Percentiles rank a stretch among this genome's conserved stretches.
Evolutionary conservation across 306 rosid genomes (phyloP).

Genomic region (Sphenostylis stenocarpa): DNA sequence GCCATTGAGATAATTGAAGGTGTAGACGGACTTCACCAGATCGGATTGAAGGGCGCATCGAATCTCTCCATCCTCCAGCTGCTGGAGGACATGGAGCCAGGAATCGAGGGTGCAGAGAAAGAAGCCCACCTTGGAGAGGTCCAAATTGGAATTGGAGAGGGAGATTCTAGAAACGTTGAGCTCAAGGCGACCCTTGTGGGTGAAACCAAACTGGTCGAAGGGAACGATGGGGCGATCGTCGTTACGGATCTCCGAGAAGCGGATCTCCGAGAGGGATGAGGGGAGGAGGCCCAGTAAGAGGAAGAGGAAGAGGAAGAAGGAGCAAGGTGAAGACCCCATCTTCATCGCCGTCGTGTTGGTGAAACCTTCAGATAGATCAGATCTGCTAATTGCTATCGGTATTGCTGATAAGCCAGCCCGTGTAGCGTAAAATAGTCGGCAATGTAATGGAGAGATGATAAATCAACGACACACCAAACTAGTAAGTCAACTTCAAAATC

Average conservation of each 20-base stretch:
- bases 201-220: conserved; percentile 85
- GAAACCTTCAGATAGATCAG: neutral
- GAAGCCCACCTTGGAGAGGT: conserved; percentile 74
- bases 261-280: conserved; percentile 67
- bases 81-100: conserved; percentile 77
- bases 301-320: conserved; percentile 24
- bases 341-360: neutral
- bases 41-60: conserved; percentile 66
- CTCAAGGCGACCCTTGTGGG: conserved; percentile 77
- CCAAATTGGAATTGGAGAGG: conserved; percentile 49
- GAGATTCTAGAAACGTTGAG: conserved; percentile 60
- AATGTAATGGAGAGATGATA: neutral
- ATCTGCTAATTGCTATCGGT: neutral
- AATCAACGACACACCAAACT: neutral
- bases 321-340: conserved; percentile 30
- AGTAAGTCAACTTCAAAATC: neutral
- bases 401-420: neutral
- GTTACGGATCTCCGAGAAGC: conserved; percentile 47
- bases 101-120: conserved; percentile 79
- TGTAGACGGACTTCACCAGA: conserved; percentile 59
- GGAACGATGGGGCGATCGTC: conserved; percentile 66
- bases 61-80: conserved; percentile 66
- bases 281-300: conserved; percentile 28
- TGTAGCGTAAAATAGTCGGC: conserved; percentile 4
- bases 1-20: conserved; percentile 50